phyloP scores from a whole-genome alignment of 441 rosid genomes.

The Breynia disticha region DNA sequence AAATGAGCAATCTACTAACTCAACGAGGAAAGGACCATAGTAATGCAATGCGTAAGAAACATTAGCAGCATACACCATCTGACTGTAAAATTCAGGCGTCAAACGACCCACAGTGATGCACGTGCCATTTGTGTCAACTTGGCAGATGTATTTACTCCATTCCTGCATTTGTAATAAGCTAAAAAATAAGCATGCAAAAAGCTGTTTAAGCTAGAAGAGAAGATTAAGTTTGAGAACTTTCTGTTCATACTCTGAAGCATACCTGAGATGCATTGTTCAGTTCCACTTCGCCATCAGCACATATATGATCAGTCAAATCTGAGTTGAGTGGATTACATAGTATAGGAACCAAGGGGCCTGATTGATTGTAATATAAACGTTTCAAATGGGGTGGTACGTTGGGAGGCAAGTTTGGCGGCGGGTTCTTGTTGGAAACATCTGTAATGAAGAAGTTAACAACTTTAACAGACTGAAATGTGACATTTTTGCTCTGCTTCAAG shows the following conservation, averaged over 20 bases:
- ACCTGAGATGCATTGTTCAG: constrained; percentile 62
- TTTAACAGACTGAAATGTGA: constrained; percentile 39
- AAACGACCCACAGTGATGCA: constrained; percentile 68
- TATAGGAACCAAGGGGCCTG: constrained; percentile 65
- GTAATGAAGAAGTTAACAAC: constrained; percentile 39
- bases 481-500: constrained; percentile 36
- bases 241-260: too few relatives aligned
- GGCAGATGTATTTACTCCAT: constrained; percentile 58
- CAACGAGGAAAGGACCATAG: constrained; percentile 69
- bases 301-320: constrained; percentile 48
- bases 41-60: constrained; percentile 58
- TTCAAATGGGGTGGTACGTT: constrained; percentile 30
- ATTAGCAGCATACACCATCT: constrained; percentile 49
- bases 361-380: constrained; percentile 60
- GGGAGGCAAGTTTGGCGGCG: constrained; percentile 11
- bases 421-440: constrained; percentile 28
- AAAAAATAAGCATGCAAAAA: too few relatives aligned
- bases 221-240: too few relatives aligned
- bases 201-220: too few relatives aligned
- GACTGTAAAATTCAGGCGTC: constrained; percentile 50
- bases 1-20: constrained; percentile 59
- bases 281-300: constrained; percentile 49
- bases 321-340: constrained; percentile 69
- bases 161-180: constrained; percentile 21
- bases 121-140: constrained; percentile 36